These are phyloP conservation scores for Paecilomyces niveus DNA, from an alignment of 2,329 filamentous ascomycete genomes.

Conservation along the genomic window DNA sequence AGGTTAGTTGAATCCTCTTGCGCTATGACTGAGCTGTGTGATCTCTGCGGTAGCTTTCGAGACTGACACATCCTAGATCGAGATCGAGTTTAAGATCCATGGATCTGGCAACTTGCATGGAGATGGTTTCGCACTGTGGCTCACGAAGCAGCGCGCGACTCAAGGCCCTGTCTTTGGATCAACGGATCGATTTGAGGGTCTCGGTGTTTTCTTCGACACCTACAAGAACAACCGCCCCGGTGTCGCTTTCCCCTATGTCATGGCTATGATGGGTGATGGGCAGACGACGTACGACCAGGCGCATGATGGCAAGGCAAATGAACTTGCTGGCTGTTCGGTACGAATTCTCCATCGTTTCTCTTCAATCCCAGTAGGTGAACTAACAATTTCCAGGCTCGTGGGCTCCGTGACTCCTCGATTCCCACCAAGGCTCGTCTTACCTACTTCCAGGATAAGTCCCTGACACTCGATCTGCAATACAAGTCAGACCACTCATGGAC, in stretches of 20 bases:
- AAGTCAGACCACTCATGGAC: slow-evolving; percentile 84
- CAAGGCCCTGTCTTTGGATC: slow-evolving; percentile 81
- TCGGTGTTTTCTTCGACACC: slow-evolving; percentile 94
- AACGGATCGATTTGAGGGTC: slow-evolving; percentile 81
- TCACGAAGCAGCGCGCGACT: slow-evolving; percentile 84
- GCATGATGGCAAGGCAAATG: slow-evolving; percentile 87
- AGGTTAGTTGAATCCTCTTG: slow-evolving; percentile 42
- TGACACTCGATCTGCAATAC: slow-evolving; percentile 90
- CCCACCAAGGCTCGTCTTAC: slow-evolving; percentile 83
- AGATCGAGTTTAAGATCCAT: slow-evolving; percentile 90
- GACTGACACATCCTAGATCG: slow-evolving; percentile 49
- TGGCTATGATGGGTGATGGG: slow-evolving; percentile 96
- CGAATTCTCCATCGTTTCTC: slow-evolving; percentile 13
- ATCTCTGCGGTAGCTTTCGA: neutral
- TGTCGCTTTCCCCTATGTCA: slow-evolving; percentile 92
- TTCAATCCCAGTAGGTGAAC: neutral
- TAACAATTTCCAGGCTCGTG: slow-evolving; percentile 55
- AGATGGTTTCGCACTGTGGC: slow-evolving; percentile 96
- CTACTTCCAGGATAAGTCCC: slow-evolving; percentile 92
- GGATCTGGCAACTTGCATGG: slow-evolving; percentile 86
- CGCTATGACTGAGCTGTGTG: neutral
- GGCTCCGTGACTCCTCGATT: slow-evolving; percentile 70
- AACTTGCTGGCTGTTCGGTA: slow-evolving; percentile 87
- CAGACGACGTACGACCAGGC: slow-evolving; percentile 83
- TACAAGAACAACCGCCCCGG: slow-evolving; percentile 99